Evolutionary conservation across 2,329 filamentous ascomycete species (phyloP).

Genomic region (Arthrobotrys sinensis): DNA sequence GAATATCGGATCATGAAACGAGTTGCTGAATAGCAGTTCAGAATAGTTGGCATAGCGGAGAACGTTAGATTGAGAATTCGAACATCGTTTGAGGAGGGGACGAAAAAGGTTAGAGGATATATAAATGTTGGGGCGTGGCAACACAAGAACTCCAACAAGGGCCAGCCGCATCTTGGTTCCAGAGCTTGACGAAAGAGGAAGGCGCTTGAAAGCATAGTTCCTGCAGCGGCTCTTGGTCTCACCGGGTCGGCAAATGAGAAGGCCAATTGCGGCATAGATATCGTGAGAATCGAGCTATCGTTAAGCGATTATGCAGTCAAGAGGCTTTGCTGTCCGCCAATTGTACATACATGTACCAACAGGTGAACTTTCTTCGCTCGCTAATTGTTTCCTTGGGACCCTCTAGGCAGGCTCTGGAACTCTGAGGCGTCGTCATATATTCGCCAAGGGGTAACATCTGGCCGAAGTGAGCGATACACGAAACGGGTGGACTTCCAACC

Average conservation of each 20-base stretch:
- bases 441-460: slow-evolving; percentile 17
- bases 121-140: neutral
- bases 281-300: slow-evolving; percentile 2
- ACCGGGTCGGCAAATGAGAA: slow-evolving; percentile 25
- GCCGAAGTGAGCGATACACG: slow-evolving; percentile 38
- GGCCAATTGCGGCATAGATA: slow-evolving; percentile 43
- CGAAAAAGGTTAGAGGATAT: slow-evolving; percentile 3
- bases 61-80: slow-evolving; percentile 3
- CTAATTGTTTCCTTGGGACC: slow-evolving; percentile 7
- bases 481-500: slow-evolving; percentile 23
- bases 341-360: neutral
- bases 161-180: slow-evolving; percentile 38
- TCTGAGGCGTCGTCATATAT: neutral
- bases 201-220: slow-evolving; percentile 1
- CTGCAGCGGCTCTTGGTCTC: slow-evolving; percentile 15
- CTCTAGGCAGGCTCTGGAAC: neutral
- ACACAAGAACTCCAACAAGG: slow-evolving; percentile 46
- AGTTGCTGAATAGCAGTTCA: neutral
- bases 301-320: slow-evolving; percentile 26
- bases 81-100: slow-evolving; percentile 23
- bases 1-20: slow-evolving; percentile 15
- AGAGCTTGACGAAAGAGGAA: slow-evolving; percentile 36
- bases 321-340: slow-evolving; percentile 12
- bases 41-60: slow-evolving; percentile 6
- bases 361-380: neutral